Evolutionary conservation across 164 flowering plant genomes (phyloP), one percentile per base, ranked within the genome.

Genomic region (Tinospora cordifolia): DNA sequence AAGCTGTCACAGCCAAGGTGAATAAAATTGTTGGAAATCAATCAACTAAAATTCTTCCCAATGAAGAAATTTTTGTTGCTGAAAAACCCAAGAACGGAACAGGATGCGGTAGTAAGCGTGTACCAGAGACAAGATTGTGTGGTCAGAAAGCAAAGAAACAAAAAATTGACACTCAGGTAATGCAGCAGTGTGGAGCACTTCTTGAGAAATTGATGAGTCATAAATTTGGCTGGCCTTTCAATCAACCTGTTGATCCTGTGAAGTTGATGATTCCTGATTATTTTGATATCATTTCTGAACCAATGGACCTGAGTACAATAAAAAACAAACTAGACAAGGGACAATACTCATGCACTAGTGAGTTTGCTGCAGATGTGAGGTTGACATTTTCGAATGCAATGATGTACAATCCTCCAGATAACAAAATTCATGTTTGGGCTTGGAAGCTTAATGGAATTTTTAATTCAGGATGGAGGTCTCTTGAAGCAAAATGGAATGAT

Each of bases 241-340:
- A 72, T 60, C 39, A 74, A 5, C 95, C 99, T 3, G 98, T 94
- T 27, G 96, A 92, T 81, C 96, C 97, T 10, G 85, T 86, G 65
- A 62, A 46, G 10, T 58, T 87, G 72, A 65, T 77, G 0, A 85
- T 90, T 71, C 96, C 93, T 17, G 99, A 92, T 81, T 94, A 94
- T 68, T 90, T 86, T 57, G 60, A 82, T 0, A 77, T 92, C 9
- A 85, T 94, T 44, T 63, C 78, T 1, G 19, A 82, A 8, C 97
- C 97, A 8, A 94, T 94, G 98, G 98, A 94, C 79, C 81, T 94
- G 76, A 95, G 98, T 21, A 92, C 98, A 22, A 72, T 94, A 4
- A 88, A 78, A 38, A 70, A 79, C 15, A 94, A 84, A 36, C 78
- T 94, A 67, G 80, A 75, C 19, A 80, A 78, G 7, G 79, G 82